Evolutionary conservation across 1,284 basidiomycete genomes (phyloP), one percentile per base, ranked within the genome.

Genomic region (Cryptococcus floricola): DNA sequence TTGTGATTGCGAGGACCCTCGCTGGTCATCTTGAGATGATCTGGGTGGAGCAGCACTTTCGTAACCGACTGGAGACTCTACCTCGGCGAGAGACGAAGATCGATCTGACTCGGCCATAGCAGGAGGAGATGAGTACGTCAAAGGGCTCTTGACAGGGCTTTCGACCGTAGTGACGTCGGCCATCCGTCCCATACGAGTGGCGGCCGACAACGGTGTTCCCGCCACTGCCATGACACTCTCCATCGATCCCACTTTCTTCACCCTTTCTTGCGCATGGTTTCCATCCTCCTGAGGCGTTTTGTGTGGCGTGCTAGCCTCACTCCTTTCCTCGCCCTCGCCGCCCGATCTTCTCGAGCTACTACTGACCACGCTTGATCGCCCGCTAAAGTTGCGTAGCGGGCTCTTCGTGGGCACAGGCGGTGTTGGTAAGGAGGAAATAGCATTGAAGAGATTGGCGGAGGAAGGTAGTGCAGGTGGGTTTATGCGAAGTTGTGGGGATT

Each of bases 361-460:
- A 25, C 37, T 34, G 4, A 28, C 59, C 10, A 60, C 56, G 23
- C 7, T 34, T 34, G 41, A 56, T 27, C 58, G 53, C 14, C 60
- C 47, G 25, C 64, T 67, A 0, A 68, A 45, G 4, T 61, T 53
- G 8, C 74, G 63, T 14, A 76, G 47, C 0, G 76, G 76, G 46
- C 64, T 72, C 53, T 71, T 71, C 4, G 66, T 67, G 4, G 76
- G 76, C 1, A 77, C 57, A 16, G 74, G 69, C 5, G 75, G 75
- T 43, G 63, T 67, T 4, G 69, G 64, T 23, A 54, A 34, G 4
- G 57, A 37, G 19, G 62, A 34, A 3, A 54, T 37, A 8, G 54
- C 50, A 2, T 43, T 45, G 10, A 49, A 18, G 2, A 51, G 52
- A n/a, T 53, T 42, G 41, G 47, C 34, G 8, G 51, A 46, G 13